Conservation (phyloP, 2,329 filamentous ascomycete species). For the Coniella lustricola region DNA sequence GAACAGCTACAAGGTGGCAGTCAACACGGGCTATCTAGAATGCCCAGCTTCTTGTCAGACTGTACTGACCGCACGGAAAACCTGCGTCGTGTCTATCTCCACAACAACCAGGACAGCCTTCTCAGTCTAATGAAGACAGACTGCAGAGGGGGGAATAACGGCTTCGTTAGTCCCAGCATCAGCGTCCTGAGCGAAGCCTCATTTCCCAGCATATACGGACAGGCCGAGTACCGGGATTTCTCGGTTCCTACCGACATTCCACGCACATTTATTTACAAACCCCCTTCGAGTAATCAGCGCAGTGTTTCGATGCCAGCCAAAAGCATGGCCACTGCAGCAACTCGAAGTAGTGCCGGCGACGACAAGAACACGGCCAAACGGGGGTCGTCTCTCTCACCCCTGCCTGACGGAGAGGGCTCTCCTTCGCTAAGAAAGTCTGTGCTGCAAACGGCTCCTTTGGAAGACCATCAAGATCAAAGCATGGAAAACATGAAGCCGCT, state of each 20-base stretch:
- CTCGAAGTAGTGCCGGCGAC: not conserved
- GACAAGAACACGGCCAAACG: conserved; percentile 1
- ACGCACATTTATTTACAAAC: conserved; percentile 36
- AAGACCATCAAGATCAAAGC: not conserved
- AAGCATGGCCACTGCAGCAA: conserved; percentile 18
- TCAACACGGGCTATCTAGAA: conserved; percentile 36
- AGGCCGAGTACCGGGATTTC: conserved; percentile 26
- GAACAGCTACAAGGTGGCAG: conserved; percentile 22
- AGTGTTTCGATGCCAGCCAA: conserved; percentile 19
- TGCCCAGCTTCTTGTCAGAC: conserved; percentile 61
- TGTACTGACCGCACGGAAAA: conserved; percentile 53
- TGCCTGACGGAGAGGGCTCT: conserved; percentile 35
- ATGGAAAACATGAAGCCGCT: conserved; percentile 1
- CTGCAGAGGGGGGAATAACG: conserved; percentile 34
- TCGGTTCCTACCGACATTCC: conserved; percentile 19
- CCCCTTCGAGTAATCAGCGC: conserved; percentile 41
- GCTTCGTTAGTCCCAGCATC: conserved; percentile 50
- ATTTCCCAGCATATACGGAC: conserved; percentile 57
- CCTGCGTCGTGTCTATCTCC: conserved; percentile 53
- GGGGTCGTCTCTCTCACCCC: conserved; percentile 33
- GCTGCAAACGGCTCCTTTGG: conserved; percentile 20
- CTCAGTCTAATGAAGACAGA: conserved; percentile 41
- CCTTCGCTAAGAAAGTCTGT: conserved; percentile 9
- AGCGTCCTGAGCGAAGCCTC: conserved; percentile 63
- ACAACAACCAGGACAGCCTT: conserved; percentile 39